Percentiles rank a stretch among this genome's conserved stretches.
Conservation (phyloP, 352 stramenopile genomes). For the Pythium utonaiense region DNA sequence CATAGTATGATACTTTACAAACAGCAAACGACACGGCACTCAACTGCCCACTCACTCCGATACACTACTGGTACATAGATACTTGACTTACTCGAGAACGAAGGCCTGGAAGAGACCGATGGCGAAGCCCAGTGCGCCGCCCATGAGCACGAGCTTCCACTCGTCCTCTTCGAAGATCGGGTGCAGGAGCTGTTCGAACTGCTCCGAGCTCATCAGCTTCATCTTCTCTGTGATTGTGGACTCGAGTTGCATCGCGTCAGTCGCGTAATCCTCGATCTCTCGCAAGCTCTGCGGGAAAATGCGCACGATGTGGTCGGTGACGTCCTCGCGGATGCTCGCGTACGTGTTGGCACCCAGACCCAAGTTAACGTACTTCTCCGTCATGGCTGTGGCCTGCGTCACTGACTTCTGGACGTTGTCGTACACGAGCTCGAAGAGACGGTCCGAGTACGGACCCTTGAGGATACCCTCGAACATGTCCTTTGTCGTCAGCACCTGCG, state of each 20-base stretch:
- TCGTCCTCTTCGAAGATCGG: conserved; percentile 99
- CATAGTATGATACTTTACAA: background rate
- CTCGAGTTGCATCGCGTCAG: conserved; percentile 89
- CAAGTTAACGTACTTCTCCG: conserved; percentile 84
- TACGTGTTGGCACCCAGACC: conserved; percentile 82
- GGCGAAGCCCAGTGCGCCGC: conserved; percentile 89
- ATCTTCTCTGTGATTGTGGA: conserved; percentile 92
- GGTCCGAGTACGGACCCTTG: conserved; percentile 83
- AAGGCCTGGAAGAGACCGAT: conserved; percentile 93
- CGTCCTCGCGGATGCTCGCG: conserved; percentile 83
- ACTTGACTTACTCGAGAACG: background rate
- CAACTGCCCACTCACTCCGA: too few relatives aligned
- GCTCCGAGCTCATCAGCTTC: conserved; percentile 75
- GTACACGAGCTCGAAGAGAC: conserved; percentile 85
- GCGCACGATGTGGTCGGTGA: conserved; percentile 85
- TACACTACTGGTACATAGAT: too few relatives aligned
- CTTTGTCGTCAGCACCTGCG: conserved; percentile 83
- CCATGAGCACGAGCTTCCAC: conserved; percentile 97
- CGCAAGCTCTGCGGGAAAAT: conserved; percentile 85
- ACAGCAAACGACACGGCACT: background rate
- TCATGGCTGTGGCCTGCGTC: conserved; percentile 67
- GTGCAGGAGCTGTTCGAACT: conserved; percentile 96
- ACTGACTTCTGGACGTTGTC: conserved; percentile 86
- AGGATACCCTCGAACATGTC: conserved; percentile 90
- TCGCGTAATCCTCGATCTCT: conserved; percentile 93